These are phyloP conservation scores for Xerocomellus amylosporus DNA, from an alignment of 768 basidiomycete species.

Conservation along the genomic window DNA sequence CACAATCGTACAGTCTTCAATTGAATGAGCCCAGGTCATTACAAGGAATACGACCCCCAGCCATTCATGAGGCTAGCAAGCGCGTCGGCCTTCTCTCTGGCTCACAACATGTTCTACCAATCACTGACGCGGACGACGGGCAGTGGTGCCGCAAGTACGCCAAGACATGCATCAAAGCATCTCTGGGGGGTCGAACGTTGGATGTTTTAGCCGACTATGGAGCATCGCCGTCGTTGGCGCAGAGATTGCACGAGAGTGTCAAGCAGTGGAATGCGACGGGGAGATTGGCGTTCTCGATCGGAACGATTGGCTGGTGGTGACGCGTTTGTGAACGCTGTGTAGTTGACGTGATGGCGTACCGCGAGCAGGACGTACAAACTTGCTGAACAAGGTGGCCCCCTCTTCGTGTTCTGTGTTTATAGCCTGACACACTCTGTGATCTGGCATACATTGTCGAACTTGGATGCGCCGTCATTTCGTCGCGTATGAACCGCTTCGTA, in stretches of 20 bases:
- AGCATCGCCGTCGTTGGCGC: too few relatives aligned
- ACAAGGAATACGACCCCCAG: constrained; percentile 34
- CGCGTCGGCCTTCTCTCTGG: constrained; percentile 35
- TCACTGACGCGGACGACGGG: constrained; percentile 6
- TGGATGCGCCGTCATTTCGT: too few relatives aligned
- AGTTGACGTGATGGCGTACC: not conserved
- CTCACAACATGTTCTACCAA: constrained; percentile 10
- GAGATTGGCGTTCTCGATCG: constrained; percentile 71
- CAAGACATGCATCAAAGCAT: constrained; percentile 5
- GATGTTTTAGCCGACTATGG: too few relatives aligned
- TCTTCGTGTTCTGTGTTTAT: not conserved
- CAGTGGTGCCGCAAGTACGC: constrained; percentile 15
- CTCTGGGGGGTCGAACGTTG: too few relatives aligned
- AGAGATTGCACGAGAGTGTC: constrained; percentile 50
- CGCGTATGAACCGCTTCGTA: too few relatives aligned
- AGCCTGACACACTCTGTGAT: not conserved
- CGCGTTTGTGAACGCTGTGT: constrained; percentile 4
- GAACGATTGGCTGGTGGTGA: constrained; percentile 65
- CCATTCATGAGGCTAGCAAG: constrained; percentile 35
- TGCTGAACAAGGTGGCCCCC: constrained; percentile 68
- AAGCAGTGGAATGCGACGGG: too few relatives aligned
- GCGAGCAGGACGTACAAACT: constrained; percentile 77
- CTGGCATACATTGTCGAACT: too few relatives aligned
- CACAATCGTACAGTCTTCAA: not conserved
- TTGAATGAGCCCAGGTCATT: constrained; percentile 10